Base-by-base conservation (phyloP, 192 early-diverging fungal species). In the Coemansia sp. region DNA sequence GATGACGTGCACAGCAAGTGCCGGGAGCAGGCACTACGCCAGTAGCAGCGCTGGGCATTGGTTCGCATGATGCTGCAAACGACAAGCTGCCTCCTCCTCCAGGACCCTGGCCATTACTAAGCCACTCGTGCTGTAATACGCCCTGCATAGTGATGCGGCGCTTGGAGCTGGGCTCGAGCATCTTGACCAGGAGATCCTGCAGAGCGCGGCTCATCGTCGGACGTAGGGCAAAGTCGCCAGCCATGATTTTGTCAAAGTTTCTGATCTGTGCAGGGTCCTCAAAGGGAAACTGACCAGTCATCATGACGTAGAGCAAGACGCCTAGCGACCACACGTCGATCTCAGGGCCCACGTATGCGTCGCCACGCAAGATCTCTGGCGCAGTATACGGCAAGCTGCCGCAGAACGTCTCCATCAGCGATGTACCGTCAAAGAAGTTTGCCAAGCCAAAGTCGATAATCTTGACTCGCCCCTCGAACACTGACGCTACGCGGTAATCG, bases 281-380 rank as follows among this genome's bases (percentile, higher is more conserved):
- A 57, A 82, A 95, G 79, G 70, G 94, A 82, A 75, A 91, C 73
- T 64, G 88, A 61, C 65, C 92, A 70, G 74, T 89, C 81, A 93
- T 89, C 80, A 97, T 88, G 14, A 58, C 91, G 72, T 94, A 98
- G 25, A 98, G 75, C 11, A 94, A 84, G 3, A 98, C 91, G 9
- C 97, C 97, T 31, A 97, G 78, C 42, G 94, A 96, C 97, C 97
- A 98, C 31, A 93, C 90, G 66, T 98, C 97, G 36, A 98, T 89
- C 66, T 98, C 97, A 5, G 97, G 94, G 3, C 97, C 97, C 62
- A 84, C 79, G 71, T 98, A 98, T 45, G 90, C 93, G 62, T 92
- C 90, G 27, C 93, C 95, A 62, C 93, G 84, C 45, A 97, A 89
- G 75, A 98, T 95, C 85, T 98, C 96, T 51, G 92, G 92, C 29